Base-by-base conservation (phyloP, 1,139 yeast genomes). In the Lodderomyces jiufengensis region DNA sequence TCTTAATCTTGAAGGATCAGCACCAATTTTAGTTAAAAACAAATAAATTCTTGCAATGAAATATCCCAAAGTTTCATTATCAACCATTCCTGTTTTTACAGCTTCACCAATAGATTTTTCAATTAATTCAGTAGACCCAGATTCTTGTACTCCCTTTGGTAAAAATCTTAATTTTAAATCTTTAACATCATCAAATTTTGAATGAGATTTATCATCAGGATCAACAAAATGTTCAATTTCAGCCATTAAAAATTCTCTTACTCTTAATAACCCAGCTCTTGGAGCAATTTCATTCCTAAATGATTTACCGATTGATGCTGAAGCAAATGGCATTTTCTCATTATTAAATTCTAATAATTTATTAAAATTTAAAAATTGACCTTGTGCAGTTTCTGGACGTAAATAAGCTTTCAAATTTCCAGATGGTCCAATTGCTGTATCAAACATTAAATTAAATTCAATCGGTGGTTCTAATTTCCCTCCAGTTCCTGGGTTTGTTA, bases 381-480 rank as follows among this genome's bases (percentile, higher is more conserved):
- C 98, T 72, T 94, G 99, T 21, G 99, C 99, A 44, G 99, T 94
- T 70, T 94, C 99, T 41, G 99, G 99, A 66, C 99, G 82, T 58
- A 94, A 70, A 66, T 77, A 94, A 50, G 98, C 98, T 72, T 85
- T 88, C 63, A 90, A 70, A 59, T 83, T 88, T 55, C 98, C 98
- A 40, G 97, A 85, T 44, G 99, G 98, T 37, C 99, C 99, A 61
- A 94, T 94, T 41, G 96, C 96, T 40, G 99, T 94, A 64, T 90
- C 97, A 59, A 94, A 94, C 98, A 94, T 94, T 64, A 94, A 80
- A 70, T 94, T 94, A 79, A 94, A 94, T 59, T 88, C 97, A 48
- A 75, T 78, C 49, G 99, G 99, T 33, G 83, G 84, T 61, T 87
- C 95, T 55, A 94, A 76, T 38, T 76, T 70, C 31, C 86, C 95